Conservation (phyloP, 495 filamentous ascomycete genomes). For the Penicillium mononematosum region DNA sequence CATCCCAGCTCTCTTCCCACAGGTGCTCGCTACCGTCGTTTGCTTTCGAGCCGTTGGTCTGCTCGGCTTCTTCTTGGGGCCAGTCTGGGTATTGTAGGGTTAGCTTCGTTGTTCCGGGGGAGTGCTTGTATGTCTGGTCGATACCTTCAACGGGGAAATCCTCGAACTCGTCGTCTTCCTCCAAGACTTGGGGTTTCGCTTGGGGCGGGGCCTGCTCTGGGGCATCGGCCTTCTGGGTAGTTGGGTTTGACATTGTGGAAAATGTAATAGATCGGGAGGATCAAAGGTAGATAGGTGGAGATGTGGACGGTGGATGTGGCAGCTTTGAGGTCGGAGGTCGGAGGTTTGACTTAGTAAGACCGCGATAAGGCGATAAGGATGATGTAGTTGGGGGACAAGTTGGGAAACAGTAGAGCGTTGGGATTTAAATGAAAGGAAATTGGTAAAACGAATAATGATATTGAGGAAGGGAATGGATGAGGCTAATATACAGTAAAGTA, state of each 20-base stretch:
- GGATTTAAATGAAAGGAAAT: not conserved
- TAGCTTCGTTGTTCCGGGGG: not conserved
- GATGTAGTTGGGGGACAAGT: not conserved
- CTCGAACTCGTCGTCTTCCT: constrained; percentile 98
- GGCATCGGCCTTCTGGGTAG: constrained; percentile 38
- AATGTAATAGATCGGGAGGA: not conserved
- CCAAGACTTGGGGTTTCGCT: constrained; percentile 67
- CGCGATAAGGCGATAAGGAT: constrained; percentile 13
- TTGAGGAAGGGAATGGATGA: not conserved
- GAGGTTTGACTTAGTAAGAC: constrained; percentile 20
- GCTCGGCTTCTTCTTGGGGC: constrained; percentile 81
- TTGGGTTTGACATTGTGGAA: constrained; percentile 45
- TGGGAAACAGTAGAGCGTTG: not conserved
- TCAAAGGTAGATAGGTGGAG: constrained; percentile 1
- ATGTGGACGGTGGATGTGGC: constrained; percentile 4
- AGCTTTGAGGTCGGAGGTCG: constrained; percentile 15
- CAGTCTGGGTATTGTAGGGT: constrained; percentile 60
- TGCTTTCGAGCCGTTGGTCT: constrained; percentile 51
- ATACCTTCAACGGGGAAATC: constrained; percentile 96
- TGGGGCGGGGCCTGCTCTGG: constrained; percentile 46
- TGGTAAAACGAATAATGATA: not conserved
- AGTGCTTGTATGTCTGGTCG: not conserved
- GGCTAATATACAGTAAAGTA: not conserved
- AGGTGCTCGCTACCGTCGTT: constrained; percentile 68
- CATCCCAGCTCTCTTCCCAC: constrained; percentile 99